phyloP scores from a whole-genome alignment of 805 yeast species.

The Myxozyma geophila region DNA sequence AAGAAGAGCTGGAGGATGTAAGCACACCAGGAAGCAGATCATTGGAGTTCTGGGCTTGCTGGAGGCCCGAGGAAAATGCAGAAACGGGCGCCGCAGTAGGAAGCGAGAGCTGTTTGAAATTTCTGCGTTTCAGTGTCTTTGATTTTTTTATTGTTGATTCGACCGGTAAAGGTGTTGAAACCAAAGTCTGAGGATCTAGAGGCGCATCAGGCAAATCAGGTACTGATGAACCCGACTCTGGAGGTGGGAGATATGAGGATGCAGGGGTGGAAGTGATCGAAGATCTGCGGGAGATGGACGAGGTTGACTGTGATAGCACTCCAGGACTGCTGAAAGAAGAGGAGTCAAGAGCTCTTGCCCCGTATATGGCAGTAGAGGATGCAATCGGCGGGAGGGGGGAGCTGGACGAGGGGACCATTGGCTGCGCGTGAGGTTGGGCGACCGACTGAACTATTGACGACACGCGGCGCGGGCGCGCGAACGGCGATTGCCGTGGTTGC shows the following conservation, averaged over 20 bases:
- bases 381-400: not conserved
- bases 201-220: not conserved
- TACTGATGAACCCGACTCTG: not conserved
- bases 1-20: slow-evolving; percentile 24
- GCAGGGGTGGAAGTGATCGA: not conserved
- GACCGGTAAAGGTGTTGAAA: not conserved
- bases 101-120: slow-evolving; percentile 61
- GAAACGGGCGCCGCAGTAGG: slow-evolving; percentile 36
- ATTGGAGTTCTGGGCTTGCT: not conserved
- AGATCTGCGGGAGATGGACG: slow-evolving; percentile 1
- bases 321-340: not conserved
- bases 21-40: not conserved
- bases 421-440: not conserved
- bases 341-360: not conserved
- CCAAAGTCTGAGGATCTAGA: not conserved
- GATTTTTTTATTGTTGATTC: slow-evolving; percentile 7
- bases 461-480: slow-evolving; percentile 32
- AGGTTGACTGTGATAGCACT: not conserved
- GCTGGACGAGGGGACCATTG: not conserved
- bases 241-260: not conserved
- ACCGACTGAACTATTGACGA: slow-evolving; percentile 35
- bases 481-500: slow-evolving; percentile 30
- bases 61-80: slow-evolving; percentile 15
- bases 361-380: not conserved
- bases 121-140: slow-evolving; percentile 60